phyloP scores from a whole-genome alignment of 306 rosid genomes.

The Fragaria vesca region DNA sequence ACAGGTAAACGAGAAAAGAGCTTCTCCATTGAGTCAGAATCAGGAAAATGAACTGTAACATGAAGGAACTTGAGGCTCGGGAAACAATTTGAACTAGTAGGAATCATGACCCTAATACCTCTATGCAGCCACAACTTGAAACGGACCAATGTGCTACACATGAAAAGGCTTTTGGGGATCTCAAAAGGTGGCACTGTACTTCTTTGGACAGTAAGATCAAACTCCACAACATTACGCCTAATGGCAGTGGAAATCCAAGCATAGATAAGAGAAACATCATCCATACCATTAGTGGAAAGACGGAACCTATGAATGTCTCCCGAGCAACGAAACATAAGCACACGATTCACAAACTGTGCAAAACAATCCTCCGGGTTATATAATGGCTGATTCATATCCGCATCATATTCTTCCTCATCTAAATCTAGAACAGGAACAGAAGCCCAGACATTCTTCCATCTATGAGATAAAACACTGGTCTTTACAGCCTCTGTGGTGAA shows the following conservation, averaged over 20 bases:
- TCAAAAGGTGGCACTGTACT: not conserved
- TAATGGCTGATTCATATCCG: too few relatives aligned
- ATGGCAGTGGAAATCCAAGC: not conserved
- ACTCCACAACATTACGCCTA: not conserved
- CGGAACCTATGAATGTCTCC: not conserved
- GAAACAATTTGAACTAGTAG: not conserved
- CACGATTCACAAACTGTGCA: not conserved
- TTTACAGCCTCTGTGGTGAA: not conserved
- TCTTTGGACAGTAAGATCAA: not conserved
- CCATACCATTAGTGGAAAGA: not conserved
- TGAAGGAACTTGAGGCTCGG: not conserved
- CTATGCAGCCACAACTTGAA: too few relatives aligned
- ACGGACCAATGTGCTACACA: not conserved
- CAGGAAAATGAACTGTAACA: not conserved
- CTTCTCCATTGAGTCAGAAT: not conserved
- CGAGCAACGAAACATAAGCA: not conserved
- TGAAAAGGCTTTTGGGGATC: not conserved
- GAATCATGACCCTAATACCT: not conserved
- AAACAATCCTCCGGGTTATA: not conserved
- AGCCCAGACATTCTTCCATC: not conserved
- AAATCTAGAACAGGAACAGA: not conserved
- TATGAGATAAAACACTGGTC: conserved; percentile 1
- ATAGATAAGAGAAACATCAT: not conserved
- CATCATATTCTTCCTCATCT: not conserved
- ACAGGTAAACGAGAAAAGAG: not conserved